These are phyloP conservation scores for Ascochyta clinopodiicola DNA, from an alignment of 2,329 filamentous ascomycete genomes.

Conservation along the genomic window DNA sequence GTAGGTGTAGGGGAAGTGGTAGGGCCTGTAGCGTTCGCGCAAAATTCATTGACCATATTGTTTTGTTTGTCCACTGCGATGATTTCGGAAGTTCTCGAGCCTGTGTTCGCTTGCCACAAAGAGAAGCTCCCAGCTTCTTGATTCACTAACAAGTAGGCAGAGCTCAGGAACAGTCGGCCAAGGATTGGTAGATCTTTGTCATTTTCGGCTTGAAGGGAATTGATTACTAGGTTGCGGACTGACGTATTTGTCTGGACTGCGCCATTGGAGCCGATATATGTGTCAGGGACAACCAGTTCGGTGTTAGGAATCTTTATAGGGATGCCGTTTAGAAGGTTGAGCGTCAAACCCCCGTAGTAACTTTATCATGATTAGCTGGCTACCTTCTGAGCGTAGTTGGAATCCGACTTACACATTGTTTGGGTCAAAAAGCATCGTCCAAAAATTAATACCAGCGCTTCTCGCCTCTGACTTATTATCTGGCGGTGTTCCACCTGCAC, in stretches of 20 bases:
- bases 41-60: constrained; percentile 18
- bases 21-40: constrained; percentile 10
- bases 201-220: constrained; percentile 20
- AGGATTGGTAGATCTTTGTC: constrained; percentile 8
- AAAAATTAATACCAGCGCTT: constrained; percentile 25
- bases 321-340: constrained; percentile 22
- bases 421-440: constrained; percentile 26
- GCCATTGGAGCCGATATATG: constrained; percentile 19
- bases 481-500: constrained; percentile 21
- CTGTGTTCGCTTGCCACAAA: constrained; percentile 21
- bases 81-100: constrained; percentile 9
- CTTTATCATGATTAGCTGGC: constrained; percentile 15
- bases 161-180: constrained; percentile 26
- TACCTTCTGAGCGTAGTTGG: neutral
- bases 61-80: constrained; percentile 19
- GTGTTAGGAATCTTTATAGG: constrained; percentile 24
- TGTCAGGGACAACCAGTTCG: constrained; percentile 24
- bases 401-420: constrained; percentile 21
- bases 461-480: constrained; percentile 13
- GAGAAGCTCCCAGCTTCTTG: constrained; percentile 24
- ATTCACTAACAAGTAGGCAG: constrained; percentile 28
- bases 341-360: constrained; percentile 27
- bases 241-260: constrained; percentile 15
- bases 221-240: constrained; percentile 23
- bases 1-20: constrained; percentile 7